phyloP scores from a whole-genome alignment of 352 stramenopile species.

The Hyaloperonospora arabidopsidis region DNA sequence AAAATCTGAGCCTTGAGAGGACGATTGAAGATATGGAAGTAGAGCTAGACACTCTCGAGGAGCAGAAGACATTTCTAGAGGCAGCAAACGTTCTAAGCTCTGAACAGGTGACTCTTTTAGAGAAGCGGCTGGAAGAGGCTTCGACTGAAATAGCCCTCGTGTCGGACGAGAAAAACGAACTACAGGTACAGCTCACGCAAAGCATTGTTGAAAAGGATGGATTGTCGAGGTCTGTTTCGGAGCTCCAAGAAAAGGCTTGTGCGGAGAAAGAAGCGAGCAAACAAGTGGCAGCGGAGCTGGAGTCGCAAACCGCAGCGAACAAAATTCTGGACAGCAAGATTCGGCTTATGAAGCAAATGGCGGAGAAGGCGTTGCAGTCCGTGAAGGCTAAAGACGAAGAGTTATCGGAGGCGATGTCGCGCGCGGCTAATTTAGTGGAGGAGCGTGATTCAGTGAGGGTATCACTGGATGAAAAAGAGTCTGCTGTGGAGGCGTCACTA shows the following conservation, averaged over 20 bases:
- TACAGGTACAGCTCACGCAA: constrained; percentile 21
- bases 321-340: constrained; percentile 27
- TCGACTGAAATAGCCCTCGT: constrained; percentile 22
- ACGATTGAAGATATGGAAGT: constrained; percentile 29
- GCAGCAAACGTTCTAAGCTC: constrained; percentile 19
- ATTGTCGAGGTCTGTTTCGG: constrained; percentile 4
- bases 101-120: constrained; percentile 19
- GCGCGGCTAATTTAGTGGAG: constrained; percentile 13
- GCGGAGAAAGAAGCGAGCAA: constrained; percentile 20
- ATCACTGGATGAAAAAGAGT: constrained; percentile 16
- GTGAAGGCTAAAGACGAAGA: constrained; percentile 21
- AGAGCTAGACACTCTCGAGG: constrained; percentile 28
- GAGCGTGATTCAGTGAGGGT: constrained; percentile 21
- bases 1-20: constrained; percentile 31
- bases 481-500: constrained; percentile 10
- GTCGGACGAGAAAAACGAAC: constrained; percentile 21
- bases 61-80: constrained; percentile 34
- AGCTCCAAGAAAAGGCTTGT: constrained; percentile 13
- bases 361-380: constrained; percentile 29
- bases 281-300: constrained; percentile 19
- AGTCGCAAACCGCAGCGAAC: constrained; percentile 22
- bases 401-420: constrained; percentile 19
- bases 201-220: constrained; percentile 19
- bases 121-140: constrained; percentile 17
- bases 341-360: constrained; percentile 26